A percentile compares a stretch with the other conserved stretches of the same genome.
These are phyloP conservation scores for Trichoderma harzianum DNA, from an alignment of 2,329 filamentous ascomycete species.

Conservation along the genomic window DNA sequence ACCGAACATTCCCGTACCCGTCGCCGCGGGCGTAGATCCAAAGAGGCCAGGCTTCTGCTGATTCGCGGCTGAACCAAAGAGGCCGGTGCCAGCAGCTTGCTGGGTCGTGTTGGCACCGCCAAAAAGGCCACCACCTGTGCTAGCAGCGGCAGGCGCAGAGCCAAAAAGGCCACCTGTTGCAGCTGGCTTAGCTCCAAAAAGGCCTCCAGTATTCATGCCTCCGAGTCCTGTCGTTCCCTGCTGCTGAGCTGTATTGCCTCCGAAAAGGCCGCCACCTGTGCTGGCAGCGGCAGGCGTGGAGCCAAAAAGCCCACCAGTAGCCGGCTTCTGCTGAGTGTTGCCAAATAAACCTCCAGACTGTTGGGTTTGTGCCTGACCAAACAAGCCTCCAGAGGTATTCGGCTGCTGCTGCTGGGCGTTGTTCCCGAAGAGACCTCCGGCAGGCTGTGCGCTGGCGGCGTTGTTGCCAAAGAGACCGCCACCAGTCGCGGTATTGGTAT, in stretches of 20 bases:
- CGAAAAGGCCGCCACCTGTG: conserved; percentile 44
- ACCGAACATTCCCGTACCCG: conserved; percentile 55
- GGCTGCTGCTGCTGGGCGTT: conserved; percentile 31
- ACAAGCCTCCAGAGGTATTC: conserved; percentile 29
- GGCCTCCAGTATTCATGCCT: conserved; percentile 33
- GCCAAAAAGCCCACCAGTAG: conserved; percentile 38
- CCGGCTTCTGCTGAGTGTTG: conserved; percentile 39
- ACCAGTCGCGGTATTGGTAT: conserved; percentile 21
- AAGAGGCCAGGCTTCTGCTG: conserved; percentile 50
- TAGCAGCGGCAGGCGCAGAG: conserved; percentile 31
- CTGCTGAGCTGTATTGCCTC: conserved; percentile 41
- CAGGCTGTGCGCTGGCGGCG: conserved; percentile 25
- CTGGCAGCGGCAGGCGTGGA: conserved; percentile 26
- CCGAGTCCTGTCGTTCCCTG: conserved; percentile 36
- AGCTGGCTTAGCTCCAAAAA: conserved; percentile 40
- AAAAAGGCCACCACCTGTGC: conserved; percentile 42
- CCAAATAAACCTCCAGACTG: conserved; percentile 45
- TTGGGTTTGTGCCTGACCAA: conserved; percentile 35
- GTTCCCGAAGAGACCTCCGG: conserved; percentile 43
- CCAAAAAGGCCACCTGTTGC: conserved; percentile 42
- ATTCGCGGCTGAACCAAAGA: conserved; percentile 47
- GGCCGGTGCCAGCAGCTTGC: conserved; percentile 40
- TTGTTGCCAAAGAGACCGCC: conserved; percentile 41
- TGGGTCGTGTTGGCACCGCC: conserved; percentile 39
- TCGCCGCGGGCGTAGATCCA: conserved; percentile 42